phyloP scores from a whole-genome alignment of 108 stramenopile genomes.

The Nitzschia putrida region DNA sequence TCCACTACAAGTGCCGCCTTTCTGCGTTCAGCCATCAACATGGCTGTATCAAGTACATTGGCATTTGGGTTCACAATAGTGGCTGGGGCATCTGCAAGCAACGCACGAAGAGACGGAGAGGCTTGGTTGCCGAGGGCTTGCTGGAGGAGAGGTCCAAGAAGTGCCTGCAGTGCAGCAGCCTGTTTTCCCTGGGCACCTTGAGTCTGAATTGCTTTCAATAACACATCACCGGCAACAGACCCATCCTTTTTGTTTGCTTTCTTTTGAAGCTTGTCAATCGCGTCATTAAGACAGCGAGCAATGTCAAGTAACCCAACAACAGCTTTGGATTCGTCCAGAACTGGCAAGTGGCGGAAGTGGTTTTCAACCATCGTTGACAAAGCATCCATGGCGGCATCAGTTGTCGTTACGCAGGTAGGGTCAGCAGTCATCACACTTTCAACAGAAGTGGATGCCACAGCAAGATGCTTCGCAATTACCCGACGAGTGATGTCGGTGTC shows the following conservation, averaged over 20 bases:
- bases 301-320: constrained; percentile 92
- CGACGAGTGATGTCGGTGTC: constrained; percentile 82
- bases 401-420: constrained; percentile 80
- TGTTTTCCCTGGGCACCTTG: constrained; percentile 67
- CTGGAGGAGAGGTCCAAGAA: constrained; percentile 66
- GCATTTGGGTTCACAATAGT: constrained; percentile 67
- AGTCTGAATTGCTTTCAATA: constrained; percentile 52
- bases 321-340: constrained; percentile 74
- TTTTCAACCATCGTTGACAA: constrained; percentile 92
- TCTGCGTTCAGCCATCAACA: constrained; percentile 75
- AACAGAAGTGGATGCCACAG: constrained; percentile 58
- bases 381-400: constrained; percentile 88
- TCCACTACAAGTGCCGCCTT: constrained; percentile 89
- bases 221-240: constrained; percentile 66
- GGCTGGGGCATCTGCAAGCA: constrained; percentile 68
- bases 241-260: constrained; percentile 46
- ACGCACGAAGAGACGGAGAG: constrained; percentile 67
- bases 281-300: constrained; percentile 94
- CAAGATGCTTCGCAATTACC: constrained; percentile 72
- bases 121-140: constrained; percentile 69
- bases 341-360: constrained; percentile 91
- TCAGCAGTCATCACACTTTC: constrained; percentile 82
- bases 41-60: constrained; percentile 68
- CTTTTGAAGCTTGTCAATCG: constrained; percentile 86
- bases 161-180: constrained; percentile 58